Percentiles rank a stretch among this genome's conserved stretches.
phyloP scores from a whole-genome alignment of 1,139 yeast species.

The Yamadazyma membranifaciens region DNA sequence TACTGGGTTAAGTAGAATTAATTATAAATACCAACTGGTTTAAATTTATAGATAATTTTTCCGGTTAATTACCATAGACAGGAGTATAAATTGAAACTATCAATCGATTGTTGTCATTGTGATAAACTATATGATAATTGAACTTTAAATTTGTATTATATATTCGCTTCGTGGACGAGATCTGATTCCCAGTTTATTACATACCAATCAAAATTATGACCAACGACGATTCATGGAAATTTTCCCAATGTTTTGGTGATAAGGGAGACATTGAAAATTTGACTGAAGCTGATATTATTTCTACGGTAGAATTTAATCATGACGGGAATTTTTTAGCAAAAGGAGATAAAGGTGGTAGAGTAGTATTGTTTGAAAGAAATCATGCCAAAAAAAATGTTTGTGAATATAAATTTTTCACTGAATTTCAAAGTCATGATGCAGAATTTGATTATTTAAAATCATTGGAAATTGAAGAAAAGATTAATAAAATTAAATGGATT shows the following conservation, averaged over 20 bases:
- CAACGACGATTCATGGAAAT: slow-evolving; percentile 53
- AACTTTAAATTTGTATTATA: not conserved
- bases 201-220: slow-evolving; percentile 9
- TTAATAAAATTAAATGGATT: slow-evolving; percentile 97
- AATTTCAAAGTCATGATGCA: slow-evolving; percentile 97
- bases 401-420: slow-evolving; percentile 94
- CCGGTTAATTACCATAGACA: too few species aligned
- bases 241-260: slow-evolving; percentile 95
- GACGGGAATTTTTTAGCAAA: slow-evolving; percentile 95
- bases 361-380: slow-evolving; percentile 91
- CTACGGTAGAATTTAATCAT: slow-evolving; percentile 95
- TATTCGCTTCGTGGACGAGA: not conserved
- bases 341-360: slow-evolving; percentile 98
- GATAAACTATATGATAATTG: too few species aligned
- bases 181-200: not conserved
- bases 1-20: not conserved
- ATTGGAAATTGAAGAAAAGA: slow-evolving; percentile 95
- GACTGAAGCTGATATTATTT: slow-evolving; percentile 96
- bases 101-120: too few species aligned
- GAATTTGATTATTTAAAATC: slow-evolving; percentile 96
- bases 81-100: too few species aligned
- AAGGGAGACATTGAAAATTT: slow-evolving; percentile 95
- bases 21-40: too few species aligned
- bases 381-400: slow-evolving; percentile 66
- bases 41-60: too few species aligned